Base-by-base conservation (phyloP, 208 protist species). In the Sergeia podlipaevii region DNA sequence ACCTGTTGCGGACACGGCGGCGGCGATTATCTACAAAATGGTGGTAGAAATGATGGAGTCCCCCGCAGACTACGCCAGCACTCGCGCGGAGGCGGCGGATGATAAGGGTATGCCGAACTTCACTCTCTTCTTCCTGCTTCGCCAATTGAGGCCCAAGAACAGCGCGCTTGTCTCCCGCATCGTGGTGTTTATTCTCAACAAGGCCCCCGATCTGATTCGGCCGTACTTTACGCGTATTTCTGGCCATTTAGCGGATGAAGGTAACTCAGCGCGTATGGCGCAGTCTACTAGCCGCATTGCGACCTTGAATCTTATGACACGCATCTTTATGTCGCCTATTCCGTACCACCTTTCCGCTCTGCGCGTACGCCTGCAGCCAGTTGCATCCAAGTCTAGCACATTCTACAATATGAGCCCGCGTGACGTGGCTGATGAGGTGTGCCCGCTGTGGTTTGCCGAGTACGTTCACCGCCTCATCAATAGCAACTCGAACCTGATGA, bases 81-180 rank as follows among this genome's bases (percentile, higher is more conserved):
- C 70, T 24, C 79, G 79, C 18, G 51, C 81, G 15, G 85, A 96
- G 54, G 49, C 74, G 17, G 70, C 72, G 8, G 85, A 93, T 38
- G 77, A 81, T 23, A 5, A 69, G 71, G 89, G 89, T 23, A 93
- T 96, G 89, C 89, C 89, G 26, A 96, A 96, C 63, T 92, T 82
- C 48, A 47, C 91, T 21, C 78, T 96, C 45, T 93, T 96, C 53
- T 80, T 89, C 34, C 70, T 96, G n/a, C 70, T 96, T 32, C 82
- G 85, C 17, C 78, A 85, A 45, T 62, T 96, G 21, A 73, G 71
- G 21, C 85, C 89, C 33, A 85, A 83, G 59, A 74, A 59, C 30
- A 86, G 73, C 47, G 70, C 71, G 18, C 66, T 71, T 8, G 71
- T 74, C 30, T 70, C 83, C 17, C 77, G 68, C 13, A 36, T 96